Evolutionary conservation across 805 yeast species (phyloP).

Genomic region (Metschnikowia reukaufii): DNA sequence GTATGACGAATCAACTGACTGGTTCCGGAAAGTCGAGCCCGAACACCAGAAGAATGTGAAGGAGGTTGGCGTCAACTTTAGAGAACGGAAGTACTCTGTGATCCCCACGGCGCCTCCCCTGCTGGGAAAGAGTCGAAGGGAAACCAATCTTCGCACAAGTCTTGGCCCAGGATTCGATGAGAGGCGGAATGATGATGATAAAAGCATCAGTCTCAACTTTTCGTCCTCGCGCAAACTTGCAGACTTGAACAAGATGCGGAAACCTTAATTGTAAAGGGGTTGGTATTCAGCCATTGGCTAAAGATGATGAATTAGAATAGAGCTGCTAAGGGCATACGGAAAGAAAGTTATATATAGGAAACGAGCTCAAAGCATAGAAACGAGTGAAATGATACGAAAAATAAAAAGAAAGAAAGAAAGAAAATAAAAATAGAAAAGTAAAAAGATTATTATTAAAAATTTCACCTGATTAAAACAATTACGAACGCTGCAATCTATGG

Average conservation of each 20-base stretch:
- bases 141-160: slow-evolving; percentile 27
- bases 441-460: too few relatives aligned
- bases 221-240: slow-evolving; percentile 27
- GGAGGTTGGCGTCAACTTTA: slow-evolving; percentile 68
- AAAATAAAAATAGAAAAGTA: too few relatives aligned
- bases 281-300: too few relatives aligned
- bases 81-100: slow-evolving; percentile 69
- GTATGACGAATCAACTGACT: slow-evolving; percentile 73
- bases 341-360: too few relatives aligned
- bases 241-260: slow-evolving; percentile 31
- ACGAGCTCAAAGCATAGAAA: too few relatives aligned
- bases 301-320: too few relatives aligned
- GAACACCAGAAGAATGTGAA: slow-evolving; percentile 60
- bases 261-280: slow-evolving; percentile 17
- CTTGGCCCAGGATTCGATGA: slow-evolving; percentile 18
- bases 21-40: slow-evolving; percentile 68
- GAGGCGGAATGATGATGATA: slow-evolving; percentile 10
- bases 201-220: slow-evolving; percentile 11
- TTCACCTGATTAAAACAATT: too few relatives aligned
- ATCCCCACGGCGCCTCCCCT: slow-evolving; percentile 73
- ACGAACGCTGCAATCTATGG: too few relatives aligned
- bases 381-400: too few relatives aligned
- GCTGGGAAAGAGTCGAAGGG: slow-evolving; percentile 14
- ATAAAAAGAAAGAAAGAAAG: too few relatives aligned
- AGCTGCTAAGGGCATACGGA: too few relatives aligned